phyloP scores from a whole-genome alignment of 768 basidiomycete species.

The Lentinula aciculospora region DNA sequence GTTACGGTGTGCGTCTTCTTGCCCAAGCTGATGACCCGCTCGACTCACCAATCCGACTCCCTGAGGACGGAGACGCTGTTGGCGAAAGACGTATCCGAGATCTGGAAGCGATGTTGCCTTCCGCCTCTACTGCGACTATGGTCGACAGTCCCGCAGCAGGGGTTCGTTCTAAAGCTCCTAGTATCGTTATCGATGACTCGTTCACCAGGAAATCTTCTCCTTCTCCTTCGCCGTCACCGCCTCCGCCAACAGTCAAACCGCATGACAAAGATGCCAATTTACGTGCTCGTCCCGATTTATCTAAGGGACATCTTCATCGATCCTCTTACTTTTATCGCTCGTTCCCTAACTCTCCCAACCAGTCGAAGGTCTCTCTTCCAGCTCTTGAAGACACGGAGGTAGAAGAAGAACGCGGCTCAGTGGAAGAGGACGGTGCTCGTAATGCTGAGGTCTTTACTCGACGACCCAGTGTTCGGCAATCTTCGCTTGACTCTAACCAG shows the following conservation, averaged over 20 bases:
- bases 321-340: conserved; percentile 53
- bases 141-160: background rate
- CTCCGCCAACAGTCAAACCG: background rate
- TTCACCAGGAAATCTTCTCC: background rate
- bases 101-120: background rate
- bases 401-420: conserved; percentile 14
- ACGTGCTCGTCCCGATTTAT: background rate
- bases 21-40: conserved; percentile 56
- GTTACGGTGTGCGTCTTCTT: conserved; percentile 82
- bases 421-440: conserved; percentile 12
- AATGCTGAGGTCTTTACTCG: background rate
- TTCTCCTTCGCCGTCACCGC: background rate
- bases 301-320: background rate
- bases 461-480: background rate
- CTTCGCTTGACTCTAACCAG: background rate
- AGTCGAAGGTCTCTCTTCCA: conserved; percentile 28
- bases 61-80: conserved; percentile 14
- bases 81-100: background rate
- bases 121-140: background rate
- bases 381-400: conserved; percentile 12
- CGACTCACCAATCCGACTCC: conserved; percentile 9
- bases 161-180: background rate
- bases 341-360: conserved; percentile 56
- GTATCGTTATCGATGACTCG: conserved; percentile 6
- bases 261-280: background rate